These are phyloP conservation scores for Candida tibetensis DNA, from an alignment of 805 yeast genomes.

Conservation along the genomic window DNA sequence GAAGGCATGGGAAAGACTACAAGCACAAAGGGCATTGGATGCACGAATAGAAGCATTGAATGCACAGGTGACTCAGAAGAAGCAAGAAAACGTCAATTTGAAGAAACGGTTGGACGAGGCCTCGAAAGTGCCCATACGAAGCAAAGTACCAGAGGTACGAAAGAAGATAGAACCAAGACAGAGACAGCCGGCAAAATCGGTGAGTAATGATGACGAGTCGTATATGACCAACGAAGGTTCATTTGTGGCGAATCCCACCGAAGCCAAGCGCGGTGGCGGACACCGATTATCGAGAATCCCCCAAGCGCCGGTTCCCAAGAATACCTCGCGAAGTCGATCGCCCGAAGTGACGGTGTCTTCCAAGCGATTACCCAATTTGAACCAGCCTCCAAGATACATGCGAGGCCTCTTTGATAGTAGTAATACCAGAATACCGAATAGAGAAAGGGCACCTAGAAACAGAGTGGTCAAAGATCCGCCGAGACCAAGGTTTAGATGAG, in stretches of 20 bases:
- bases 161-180: slow-evolving; percentile 1
- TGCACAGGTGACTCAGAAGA: slow-evolving; percentile 18
- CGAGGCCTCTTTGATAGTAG: slow-evolving; percentile 32
- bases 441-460: slow-evolving; percentile 2
- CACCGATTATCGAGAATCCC: slow-evolving; percentile 20
- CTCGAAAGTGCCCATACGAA: background rate
- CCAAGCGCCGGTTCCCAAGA: slow-evolving; percentile 10
- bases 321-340: slow-evolving; percentile 1
- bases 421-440: slow-evolving; percentile 5
- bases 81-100: slow-evolving; percentile 23
- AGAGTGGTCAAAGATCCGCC: background rate
- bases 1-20: slow-evolving; percentile 30
- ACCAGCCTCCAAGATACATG: slow-evolving; percentile 45
- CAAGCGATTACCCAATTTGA: slow-evolving; percentile 33
- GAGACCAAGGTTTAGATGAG: slow-evolving; percentile 11
- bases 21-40: slow-evolving; percentile 19
- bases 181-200: background rate
- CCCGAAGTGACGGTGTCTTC: slow-evolving; percentile 2
- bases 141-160: slow-evolving; percentile 3
- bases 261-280: background rate
- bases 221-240: slow-evolving; percentile 24
- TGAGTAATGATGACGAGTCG: slow-evolving; percentile 20
- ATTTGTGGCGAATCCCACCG: slow-evolving; percentile 24
- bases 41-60: slow-evolving; percentile 21
- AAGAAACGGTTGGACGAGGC: slow-evolving; percentile 16